Percentiles rank a stretch among this genome's conserved stretches.
Evolutionary conservation across 441 rosid species (phyloP).

Genomic region (Populus hybrid): DNA sequence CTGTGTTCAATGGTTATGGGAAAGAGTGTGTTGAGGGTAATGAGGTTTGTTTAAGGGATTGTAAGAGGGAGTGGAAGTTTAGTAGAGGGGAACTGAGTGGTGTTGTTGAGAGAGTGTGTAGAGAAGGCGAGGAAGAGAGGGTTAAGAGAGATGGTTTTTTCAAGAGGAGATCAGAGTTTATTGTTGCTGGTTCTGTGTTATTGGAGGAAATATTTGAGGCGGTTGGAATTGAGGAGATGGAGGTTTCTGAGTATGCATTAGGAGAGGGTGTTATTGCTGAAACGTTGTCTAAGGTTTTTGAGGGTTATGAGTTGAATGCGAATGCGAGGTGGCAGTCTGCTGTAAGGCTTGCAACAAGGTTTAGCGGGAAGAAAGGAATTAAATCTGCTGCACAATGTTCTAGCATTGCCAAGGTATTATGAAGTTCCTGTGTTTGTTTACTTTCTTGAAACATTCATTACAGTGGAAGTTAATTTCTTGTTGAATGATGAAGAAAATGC

Average conservation of each 20-base stretch:
- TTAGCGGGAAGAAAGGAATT: slow-evolving; percentile 45
- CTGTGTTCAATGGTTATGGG: slow-evolving; percentile 48
- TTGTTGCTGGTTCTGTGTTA: slow-evolving; percentile 64
- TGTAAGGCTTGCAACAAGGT: slow-evolving; percentile 47
- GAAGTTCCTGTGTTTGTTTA: background rate
- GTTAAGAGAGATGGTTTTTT: slow-evolving; percentile 47
- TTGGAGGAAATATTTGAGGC: slow-evolving; percentile 59
- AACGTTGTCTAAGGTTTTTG: slow-evolving; percentile 37
- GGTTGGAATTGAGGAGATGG: slow-evolving; percentile 60
- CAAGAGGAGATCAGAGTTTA: slow-evolving; percentile 59
- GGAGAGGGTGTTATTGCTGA: slow-evolving; percentile 71
- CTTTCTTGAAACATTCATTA: background rate
- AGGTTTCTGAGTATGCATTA: slow-evolving; percentile 62
- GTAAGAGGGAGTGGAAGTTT: slow-evolving; percentile 62
- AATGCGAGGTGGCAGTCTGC: slow-evolving; percentile 63
- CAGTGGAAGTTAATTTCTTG: background rate
- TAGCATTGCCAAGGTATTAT: slow-evolving; percentile 51
- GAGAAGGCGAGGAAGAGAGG: slow-evolving; percentile 41
- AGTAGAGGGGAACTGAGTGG: slow-evolving; percentile 38
- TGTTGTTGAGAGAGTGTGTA: slow-evolving; percentile 46
- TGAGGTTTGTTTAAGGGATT: slow-evolving; percentile 25
- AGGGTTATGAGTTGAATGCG: slow-evolving; percentile 48
- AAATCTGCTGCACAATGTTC: slow-evolving; percentile 53
- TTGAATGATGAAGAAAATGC: background rate
- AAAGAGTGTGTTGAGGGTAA: slow-evolving; percentile 18